Conservation (phyloP, 2,329 filamentous ascomycete species). For the Clonostachys chloroleuca region DNA sequence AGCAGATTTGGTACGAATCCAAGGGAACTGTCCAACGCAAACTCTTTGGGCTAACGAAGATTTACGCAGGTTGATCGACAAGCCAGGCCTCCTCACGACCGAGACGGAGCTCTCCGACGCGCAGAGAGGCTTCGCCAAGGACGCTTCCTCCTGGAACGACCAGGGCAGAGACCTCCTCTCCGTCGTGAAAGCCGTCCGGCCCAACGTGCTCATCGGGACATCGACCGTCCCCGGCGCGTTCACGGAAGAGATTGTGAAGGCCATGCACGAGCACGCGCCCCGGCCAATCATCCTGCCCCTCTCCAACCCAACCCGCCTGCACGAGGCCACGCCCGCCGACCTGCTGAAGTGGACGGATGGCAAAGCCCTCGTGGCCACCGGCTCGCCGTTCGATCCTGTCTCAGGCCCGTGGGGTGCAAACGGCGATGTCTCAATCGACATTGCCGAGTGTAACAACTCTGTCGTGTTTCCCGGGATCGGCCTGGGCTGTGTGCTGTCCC, state of each 20-base stretch:
- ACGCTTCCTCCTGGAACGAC: conserved; percentile 58
- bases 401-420: conserved; percentile 48
- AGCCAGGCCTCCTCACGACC: conserved; percentile 68
- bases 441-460: conserved; percentile 85
- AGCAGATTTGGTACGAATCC: conserved; percentile 67
- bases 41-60: not conserved
- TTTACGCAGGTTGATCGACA: conserved; percentile 67
- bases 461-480: conserved; percentile 85
- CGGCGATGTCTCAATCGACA: conserved; percentile 37
- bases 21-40: not conserved
- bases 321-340: conserved; percentile 76
- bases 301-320: conserved; percentile 79
- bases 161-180: conserved; percentile 56
- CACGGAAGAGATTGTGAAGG: conserved; percentile 66
- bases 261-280: conserved; percentile 70
- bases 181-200: conserved; percentile 67
- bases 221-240: conserved; percentile 76
- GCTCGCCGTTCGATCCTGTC: conserved; percentile 76
- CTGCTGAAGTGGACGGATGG: conserved; percentile 76
- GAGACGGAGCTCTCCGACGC: conserved; percentile 59
- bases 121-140: conserved; percentile 63
- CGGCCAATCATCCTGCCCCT: conserved; percentile 78
- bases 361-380: conserved; percentile 75
- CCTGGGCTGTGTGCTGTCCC: conserved; percentile 69
- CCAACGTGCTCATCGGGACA: conserved; percentile 79